Evolutionary conservation across 1,139 yeast species (phyloP), one percentile per base, ranked within the genome.

Genomic region (Candida glucosophila): DNA sequence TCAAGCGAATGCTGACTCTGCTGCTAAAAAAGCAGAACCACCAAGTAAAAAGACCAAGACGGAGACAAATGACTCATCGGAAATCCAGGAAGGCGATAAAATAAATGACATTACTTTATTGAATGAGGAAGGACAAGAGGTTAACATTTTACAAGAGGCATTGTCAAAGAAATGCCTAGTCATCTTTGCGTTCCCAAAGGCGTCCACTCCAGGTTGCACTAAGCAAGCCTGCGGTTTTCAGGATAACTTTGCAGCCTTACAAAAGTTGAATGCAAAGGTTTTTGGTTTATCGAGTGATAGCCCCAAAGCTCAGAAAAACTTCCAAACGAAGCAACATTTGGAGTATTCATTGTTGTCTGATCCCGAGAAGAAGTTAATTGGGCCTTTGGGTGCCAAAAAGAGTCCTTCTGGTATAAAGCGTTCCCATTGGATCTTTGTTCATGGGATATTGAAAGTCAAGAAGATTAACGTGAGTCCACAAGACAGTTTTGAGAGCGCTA

Each of bases 201-300:
- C 97, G 0, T 76, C 80, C 18, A 90, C 98, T 1, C 95, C 96
- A 1, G 97, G 97, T 2, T 88, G 97, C 53, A 86, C 92, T 1
- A 70, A 86, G 43, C 98, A 90, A 56, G 96, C 86, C 2, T 71
- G 82, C 51, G 96, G 95, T 0, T 90, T 81, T 52, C 76, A 90
- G 42, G 77, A 72, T 39, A 72, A 72, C 40, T 76, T 58, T 46
- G 61, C 67, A 8, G 67, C 68, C 24, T 69, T 83, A 40, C 52
- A 59, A 22, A 52, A 59, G 14, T 60, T 67, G 26, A 73, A 78
- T 12, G 48, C 58, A 13, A 57, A 68, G 1, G 71, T 80, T 2
- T 67, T 67, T 36, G 92, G 92, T 1, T 51, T 80, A 24, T 77
- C 90, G 39, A 75, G 86, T 5, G 96, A 86, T 47, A 46, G 72